Percentiles rank a stretch among this genome's conserved stretches.
Conservation (phyloP, 345 rosid species). For the Euclidium syriacum region DNA sequence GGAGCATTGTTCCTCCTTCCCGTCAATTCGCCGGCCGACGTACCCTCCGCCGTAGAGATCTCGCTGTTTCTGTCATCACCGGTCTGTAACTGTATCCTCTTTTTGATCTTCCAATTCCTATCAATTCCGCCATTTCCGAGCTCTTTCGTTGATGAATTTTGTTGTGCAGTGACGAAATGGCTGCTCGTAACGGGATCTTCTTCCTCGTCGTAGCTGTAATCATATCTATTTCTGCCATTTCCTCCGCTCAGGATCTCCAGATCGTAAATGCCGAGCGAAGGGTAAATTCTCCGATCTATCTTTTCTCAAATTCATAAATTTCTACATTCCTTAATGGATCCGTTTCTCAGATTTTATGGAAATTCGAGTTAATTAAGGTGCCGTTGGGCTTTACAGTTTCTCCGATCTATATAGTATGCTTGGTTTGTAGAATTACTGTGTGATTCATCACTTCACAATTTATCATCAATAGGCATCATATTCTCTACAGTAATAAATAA, state of each 20-base stretch:
- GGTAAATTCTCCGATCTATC: conserved; percentile 38
- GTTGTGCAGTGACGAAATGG: conserved; percentile 40
- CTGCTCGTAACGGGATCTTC: conserved; percentile 37
- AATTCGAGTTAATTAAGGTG: not conserved
- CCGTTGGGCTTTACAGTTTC: not conserved
- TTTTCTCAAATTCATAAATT: not conserved
- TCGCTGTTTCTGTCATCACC: not conserved
- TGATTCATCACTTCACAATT: not conserved
- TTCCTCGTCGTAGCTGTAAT: conserved; percentile 27
- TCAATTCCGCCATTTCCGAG: conserved; percentile 3
- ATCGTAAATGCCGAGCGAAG: conserved; percentile 88
- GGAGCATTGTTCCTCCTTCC: conserved; percentile 17
- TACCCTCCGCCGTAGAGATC: not conserved
- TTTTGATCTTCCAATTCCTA: not conserved
- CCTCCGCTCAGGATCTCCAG: conserved; percentile 50
- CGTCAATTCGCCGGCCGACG: conserved; percentile 12
- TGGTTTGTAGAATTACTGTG: not conserved
- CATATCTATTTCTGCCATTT: conserved; percentile 30
- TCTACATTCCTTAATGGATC: not conserved
- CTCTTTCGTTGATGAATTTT: conserved; percentile 5
- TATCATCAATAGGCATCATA: not conserved
- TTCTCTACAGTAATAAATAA: not conserved
- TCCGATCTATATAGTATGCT: conserved; percentile 4
- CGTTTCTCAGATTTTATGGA: not conserved
- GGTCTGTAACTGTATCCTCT: not conserved